phyloP scores from a whole-genome alignment of 306 rosid species.

The Trifolium fragiferum region DNA sequence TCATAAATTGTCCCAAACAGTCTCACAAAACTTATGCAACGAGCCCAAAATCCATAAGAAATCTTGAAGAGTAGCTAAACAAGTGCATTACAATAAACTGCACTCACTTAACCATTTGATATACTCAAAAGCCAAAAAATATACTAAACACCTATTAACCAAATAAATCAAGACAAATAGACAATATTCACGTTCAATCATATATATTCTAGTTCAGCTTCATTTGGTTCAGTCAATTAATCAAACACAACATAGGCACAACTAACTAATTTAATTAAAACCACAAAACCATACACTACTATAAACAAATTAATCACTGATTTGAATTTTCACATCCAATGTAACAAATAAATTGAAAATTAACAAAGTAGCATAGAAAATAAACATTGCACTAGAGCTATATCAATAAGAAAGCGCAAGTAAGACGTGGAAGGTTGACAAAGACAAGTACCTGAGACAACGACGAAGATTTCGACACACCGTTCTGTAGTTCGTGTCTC shows the following conservation, averaged over 20 bases:
- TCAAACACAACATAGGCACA: constrained; percentile 19
- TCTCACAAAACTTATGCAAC: too few relatives aligned
- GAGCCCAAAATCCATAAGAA: not conserved
- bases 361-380: not conserved
- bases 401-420: not conserved
- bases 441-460: constrained; percentile 17
- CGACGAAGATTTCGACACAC: not conserved
- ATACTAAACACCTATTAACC: not conserved
- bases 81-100: not conserved
- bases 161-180: constrained; percentile 1
- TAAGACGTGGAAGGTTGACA: not conserved
- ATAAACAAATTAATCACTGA: not conserved
- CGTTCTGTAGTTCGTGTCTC: not conserved
- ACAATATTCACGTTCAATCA: not conserved
- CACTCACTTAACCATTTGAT: not conserved
- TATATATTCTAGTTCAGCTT: constrained; percentile 1
- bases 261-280: not conserved
- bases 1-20: too few relatives aligned
- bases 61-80: not conserved
- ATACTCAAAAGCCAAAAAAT: not conserved
- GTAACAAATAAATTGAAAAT: not conserved
- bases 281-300: not conserved
- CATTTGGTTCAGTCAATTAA: constrained; percentile 29
- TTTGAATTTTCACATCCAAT: not conserved
- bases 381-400: not conserved